These are phyloP conservation scores for Bromus sterilis DNA, from an alignment of 176 grass and related monocot species.

Conservation along the genomic window DNA sequence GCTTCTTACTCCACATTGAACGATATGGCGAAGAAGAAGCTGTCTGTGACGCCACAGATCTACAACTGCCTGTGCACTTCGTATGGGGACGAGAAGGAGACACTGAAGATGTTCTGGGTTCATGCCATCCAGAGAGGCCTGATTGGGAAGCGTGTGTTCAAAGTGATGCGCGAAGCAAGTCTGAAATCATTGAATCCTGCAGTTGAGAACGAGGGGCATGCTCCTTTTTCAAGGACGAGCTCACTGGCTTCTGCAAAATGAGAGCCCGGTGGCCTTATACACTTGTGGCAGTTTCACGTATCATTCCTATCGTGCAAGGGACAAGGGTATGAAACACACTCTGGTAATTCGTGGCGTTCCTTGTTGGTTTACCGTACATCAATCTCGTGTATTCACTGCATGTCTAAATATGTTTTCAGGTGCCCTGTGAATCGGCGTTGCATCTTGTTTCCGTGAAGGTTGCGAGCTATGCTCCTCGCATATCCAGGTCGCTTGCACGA, in stretches of 20 bases:
- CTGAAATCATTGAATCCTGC: background rate
- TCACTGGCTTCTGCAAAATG: background rate
- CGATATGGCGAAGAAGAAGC: slow-evolving; percentile 54
- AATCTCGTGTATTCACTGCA: background rate
- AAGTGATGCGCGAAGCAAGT: slow-evolving; percentile 35
- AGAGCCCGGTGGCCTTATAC: background rate
- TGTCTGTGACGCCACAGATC: slow-evolving; percentile 47
- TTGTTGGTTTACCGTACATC: background rate
- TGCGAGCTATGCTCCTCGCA: background rate
- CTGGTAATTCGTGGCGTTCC: background rate
- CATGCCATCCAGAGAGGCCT: slow-evolving; percentile 57
- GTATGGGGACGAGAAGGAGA: slow-evolving; percentile 46
- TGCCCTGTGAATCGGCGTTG: background rate
- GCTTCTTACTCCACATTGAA: slow-evolving; percentile 36
- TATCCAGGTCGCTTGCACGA: background rate
- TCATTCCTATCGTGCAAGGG: background rate
- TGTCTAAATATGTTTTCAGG: background rate
- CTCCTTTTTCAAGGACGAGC: background rate
- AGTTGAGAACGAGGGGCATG: background rate
- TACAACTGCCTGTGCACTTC: slow-evolving; percentile 58
- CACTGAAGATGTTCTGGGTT: slow-evolving; percentile 59
- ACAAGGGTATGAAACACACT: background rate
- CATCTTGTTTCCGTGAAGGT: background rate
- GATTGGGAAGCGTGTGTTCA: slow-evolving; percentile 45
- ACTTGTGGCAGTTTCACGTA: background rate